Conservation (phyloP, 2,329 filamentous ascomycete species). For the Orbilia oligospora region DNA sequence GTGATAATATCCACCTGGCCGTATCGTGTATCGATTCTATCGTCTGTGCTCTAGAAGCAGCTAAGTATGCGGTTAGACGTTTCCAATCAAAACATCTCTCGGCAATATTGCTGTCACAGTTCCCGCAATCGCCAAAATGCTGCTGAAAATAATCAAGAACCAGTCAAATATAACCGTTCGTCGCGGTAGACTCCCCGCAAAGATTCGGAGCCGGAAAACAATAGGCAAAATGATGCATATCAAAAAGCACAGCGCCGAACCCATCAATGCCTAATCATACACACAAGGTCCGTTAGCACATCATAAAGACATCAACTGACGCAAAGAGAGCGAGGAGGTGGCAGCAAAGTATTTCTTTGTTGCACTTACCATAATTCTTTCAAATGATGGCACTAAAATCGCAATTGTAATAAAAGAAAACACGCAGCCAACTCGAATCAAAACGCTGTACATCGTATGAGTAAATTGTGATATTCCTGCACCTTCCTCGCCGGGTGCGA, state of each 20-base stretch:
- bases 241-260: slow-evolving; percentile 89
- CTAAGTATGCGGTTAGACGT: not conserved
- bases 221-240: slow-evolving; percentile 94
- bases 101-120: slow-evolving; percentile 72
- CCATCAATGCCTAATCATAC: slow-evolving; percentile 75
- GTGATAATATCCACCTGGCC: not conserved
- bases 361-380: slow-evolving; percentile 81
- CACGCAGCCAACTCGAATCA: slow-evolving; percentile 72
- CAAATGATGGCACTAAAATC: slow-evolving; percentile 81
- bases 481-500: slow-evolving; percentile 63
- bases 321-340: not conserved
- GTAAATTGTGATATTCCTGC: slow-evolving; percentile 63
- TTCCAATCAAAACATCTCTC: slow-evolving; percentile 53
- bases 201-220: slow-evolving; percentile 91
- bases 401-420: slow-evolving; percentile 82
- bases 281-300: slow-evolving; percentile 15
- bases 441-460: slow-evolving; percentile 55
- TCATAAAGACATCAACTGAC: slow-evolving; percentile 16
- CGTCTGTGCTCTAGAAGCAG: not conserved
- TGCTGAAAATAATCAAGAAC: slow-evolving; percentile 78
- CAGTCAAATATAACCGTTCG: slow-evolving; percentile 78
- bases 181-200: slow-evolving; percentile 77
- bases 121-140: slow-evolving; percentile 79
- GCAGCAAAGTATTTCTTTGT: not conserved
- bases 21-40: not conserved